Evolutionary conservation across 345 rosid species (phyloP).

Genomic region (Gossypium stocksii): DNA sequence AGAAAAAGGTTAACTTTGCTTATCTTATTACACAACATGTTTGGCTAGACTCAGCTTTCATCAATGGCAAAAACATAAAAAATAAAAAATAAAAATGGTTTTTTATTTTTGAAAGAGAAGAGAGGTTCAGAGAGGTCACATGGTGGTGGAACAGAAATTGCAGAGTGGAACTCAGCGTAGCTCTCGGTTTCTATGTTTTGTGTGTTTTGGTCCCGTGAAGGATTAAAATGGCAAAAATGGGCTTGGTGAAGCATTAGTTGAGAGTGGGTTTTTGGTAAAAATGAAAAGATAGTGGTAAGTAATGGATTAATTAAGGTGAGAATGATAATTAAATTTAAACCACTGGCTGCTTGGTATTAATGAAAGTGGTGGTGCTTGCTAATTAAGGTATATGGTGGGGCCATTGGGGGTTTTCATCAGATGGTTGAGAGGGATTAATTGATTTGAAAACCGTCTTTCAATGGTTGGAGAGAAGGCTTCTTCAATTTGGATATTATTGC

Average conservation of each 20-base stretch:
- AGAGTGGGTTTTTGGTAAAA: slow-evolving; percentile 10
- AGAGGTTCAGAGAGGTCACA: slow-evolving; percentile 28
- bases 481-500: too few relatives aligned
- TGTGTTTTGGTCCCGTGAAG: not conserved
- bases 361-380: not conserved
- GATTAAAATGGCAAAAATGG: slow-evolving; percentile 18
- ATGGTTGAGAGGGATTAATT: too few relatives aligned
- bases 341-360: not conserved
- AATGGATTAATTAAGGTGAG: not conserved
- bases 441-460: too few relatives aligned
- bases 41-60: slow-evolving; percentile 5
- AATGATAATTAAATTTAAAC: not conserved
- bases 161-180: slow-evolving; percentile 35
- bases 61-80: not conserved
- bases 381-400: not conserved
- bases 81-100: not conserved
- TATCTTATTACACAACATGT: not conserved
- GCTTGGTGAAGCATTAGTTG: not conserved
- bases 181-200: slow-evolving; percentile 39
- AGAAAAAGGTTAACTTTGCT: not conserved
- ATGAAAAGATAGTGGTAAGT: not conserved
- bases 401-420: not conserved
- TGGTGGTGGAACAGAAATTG: slow-evolving; percentile 36
- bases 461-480: too few relatives aligned
- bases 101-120: not conserved